phyloP scores from a whole-genome alignment of 1,139 yeast genomes.

The Yueomyces sp. region DNA sequence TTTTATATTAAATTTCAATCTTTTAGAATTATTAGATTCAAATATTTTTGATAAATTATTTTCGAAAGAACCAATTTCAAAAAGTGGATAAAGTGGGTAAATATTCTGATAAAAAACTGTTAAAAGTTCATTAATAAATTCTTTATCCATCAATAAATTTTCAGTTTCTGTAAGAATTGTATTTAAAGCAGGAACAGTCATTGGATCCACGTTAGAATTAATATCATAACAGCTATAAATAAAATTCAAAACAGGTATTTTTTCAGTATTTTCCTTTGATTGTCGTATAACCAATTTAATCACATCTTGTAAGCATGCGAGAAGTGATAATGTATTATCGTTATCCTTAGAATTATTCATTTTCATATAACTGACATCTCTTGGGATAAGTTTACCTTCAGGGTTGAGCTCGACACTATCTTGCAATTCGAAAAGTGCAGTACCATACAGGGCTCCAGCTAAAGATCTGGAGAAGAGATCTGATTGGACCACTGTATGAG shows the following conservation, averaged over 20 bases:
- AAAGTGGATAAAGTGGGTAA: conserved; percentile 5
- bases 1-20: neutral
- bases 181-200: neutral
- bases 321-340: neutral
- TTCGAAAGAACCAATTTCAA: conserved; percentile 5
- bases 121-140: conserved; percentile 1
- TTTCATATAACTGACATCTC: neutral
- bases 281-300: conserved; percentile 1
- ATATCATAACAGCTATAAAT: neutral
- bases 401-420: neutral
- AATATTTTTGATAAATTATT: conserved; percentile 1
- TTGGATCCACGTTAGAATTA: neutral
- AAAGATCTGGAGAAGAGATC: conserved; percentile 2
- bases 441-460: conserved; percentile 2
- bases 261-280: neutral
- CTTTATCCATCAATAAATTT: neutral
- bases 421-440: neutral
- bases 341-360: neutral
- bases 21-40: neutral
- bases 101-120: conserved; percentile 3
- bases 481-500: conserved; percentile 1
- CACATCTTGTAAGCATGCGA: conserved; percentile 2
- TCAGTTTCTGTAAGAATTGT: conserved; percentile 1
- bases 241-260: neutral
- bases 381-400: neutral